Conservation (phyloP, 192 early-diverging fungal species). For the Blastocladiella britannica region DNA sequence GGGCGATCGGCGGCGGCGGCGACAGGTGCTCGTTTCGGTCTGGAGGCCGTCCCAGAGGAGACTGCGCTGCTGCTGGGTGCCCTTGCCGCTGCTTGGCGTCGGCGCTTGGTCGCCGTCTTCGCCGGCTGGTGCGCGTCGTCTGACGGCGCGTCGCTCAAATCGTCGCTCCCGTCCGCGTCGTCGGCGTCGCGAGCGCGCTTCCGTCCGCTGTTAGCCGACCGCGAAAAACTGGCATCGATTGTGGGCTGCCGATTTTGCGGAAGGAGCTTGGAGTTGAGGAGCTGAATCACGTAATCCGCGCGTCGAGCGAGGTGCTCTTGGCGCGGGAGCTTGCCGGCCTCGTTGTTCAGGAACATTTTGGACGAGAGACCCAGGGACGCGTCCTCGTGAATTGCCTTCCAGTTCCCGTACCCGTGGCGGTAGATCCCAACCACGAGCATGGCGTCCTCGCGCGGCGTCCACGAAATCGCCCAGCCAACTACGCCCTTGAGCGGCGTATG, state of each 20-base stretch:
- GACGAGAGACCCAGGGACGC: constrained; percentile 40
- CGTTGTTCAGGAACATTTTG: constrained; percentile 57
- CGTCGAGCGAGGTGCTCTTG: constrained; percentile 66
- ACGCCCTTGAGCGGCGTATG: constrained; percentile 59
- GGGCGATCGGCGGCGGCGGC: constrained; percentile 7
- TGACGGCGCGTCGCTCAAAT: too few relatives aligned
- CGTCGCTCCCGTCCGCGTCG: too few relatives aligned
- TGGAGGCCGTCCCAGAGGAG: constrained; percentile 14
- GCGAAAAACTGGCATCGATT: too few relatives aligned
- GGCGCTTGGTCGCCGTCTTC: constrained; percentile 1
- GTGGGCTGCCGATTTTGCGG: too few relatives aligned
- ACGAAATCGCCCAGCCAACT: constrained; percentile 59
- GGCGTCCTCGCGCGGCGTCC: constrained; percentile 83
- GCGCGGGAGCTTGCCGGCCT: constrained; percentile 47
- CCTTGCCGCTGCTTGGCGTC: neutral
- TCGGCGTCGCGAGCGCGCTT: too few relatives aligned
- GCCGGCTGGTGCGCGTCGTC: neutral
- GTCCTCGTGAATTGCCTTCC: constrained; percentile 71
- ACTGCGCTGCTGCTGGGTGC: constrained; percentile 3
- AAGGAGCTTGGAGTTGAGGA: too few relatives aligned
- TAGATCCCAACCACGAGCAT: constrained; percentile 91
- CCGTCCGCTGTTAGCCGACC: too few relatives aligned
- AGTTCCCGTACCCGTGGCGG: constrained; percentile 79
- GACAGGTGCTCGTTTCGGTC: constrained; percentile 12
- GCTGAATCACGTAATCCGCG: constrained; percentile 76